phyloP scores from a whole-genome alignment of 2,329 filamentous ascomycete genomes.

The Alternaria consortialis region DNA sequence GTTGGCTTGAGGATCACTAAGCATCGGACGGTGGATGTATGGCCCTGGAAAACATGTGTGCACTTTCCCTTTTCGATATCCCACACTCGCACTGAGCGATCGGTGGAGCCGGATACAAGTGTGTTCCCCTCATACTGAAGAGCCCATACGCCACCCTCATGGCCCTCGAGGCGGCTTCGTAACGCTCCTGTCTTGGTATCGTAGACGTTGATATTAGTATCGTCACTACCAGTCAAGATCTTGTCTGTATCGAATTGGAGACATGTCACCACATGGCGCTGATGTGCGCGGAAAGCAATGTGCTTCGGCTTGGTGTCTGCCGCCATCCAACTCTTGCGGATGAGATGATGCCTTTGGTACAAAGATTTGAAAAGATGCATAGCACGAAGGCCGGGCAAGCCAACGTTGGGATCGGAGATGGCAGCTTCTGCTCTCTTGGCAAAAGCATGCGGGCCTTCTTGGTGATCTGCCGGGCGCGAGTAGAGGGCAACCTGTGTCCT shows the following conservation, averaged over 20 bases:
- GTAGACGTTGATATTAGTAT: slow-evolving; percentile 97
- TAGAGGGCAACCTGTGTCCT: slow-evolving; percentile 55
- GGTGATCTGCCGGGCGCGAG: slow-evolving; percentile 60
- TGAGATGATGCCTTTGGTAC: slow-evolving; percentile 90
- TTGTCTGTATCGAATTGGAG: slow-evolving; percentile 98
- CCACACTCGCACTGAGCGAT: slow-evolving; percentile 98
- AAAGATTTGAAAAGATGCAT: slow-evolving; percentile 96
- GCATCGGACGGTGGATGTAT: slow-evolving; percentile 96
- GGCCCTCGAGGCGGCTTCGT: slow-evolving; percentile 83
- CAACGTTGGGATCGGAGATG: slow-evolving; percentile 82
- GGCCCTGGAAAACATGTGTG: slow-evolving; percentile 95
- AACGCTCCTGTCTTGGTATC: slow-evolving; percentile 93
- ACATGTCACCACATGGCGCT: slow-evolving; percentile 95
- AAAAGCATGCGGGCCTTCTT: slow-evolving; percentile 85
- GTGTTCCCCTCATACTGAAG: slow-evolving; percentile 96
- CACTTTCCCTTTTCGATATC: slow-evolving; percentile 93
- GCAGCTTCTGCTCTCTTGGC: slow-evolving; percentile 85
- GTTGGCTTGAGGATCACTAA: slow-evolving; percentile 92
- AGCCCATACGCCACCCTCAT: slow-evolving; percentile 98
- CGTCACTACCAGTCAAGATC: slow-evolving; percentile 96
- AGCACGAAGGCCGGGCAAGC: slow-evolving; percentile 78
- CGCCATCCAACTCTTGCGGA: slow-evolving; percentile 91
- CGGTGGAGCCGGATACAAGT: slow-evolving; percentile 93
- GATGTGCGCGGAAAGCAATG: slow-evolving; percentile 95
- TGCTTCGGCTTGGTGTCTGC: slow-evolving; percentile 83